These are phyloP conservation scores for Crithidia brevicula DNA, from an alignment of 208 protist species.

Conservation along the genomic window DNA sequence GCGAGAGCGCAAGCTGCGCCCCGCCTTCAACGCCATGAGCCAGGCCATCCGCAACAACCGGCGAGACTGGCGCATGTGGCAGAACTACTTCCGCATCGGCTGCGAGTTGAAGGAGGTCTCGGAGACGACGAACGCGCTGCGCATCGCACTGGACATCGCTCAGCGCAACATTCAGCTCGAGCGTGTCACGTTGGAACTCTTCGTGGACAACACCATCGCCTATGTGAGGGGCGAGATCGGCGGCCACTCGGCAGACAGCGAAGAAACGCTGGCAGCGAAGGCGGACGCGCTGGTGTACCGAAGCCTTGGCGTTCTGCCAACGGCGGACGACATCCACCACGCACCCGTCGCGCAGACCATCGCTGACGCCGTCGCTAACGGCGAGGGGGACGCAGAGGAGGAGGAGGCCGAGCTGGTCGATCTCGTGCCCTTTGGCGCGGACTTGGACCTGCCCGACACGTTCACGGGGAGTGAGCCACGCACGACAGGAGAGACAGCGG, in stretches of 20 bases:
- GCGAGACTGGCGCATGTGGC: conserved; percentile 92
- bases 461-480: not conserved
- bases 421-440: conserved; percentile 41
- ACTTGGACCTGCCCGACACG: conserved; percentile 25
- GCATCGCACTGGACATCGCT: conserved; percentile 78
- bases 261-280: conserved; percentile 17
- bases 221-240: conserved; percentile 80
- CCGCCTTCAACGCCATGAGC: conserved; percentile 91
- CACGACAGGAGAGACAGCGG: conserved; percentile 2
- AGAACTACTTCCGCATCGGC: conserved; percentile 92
- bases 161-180: conserved; percentile 76
- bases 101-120: conserved; percentile 86
- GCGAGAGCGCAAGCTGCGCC: conserved; percentile 72
- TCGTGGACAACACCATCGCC: conserved; percentile 78
- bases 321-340: conserved; percentile 41
- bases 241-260: conserved; percentile 46
- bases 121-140: conserved; percentile 83
- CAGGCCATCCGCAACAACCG: conserved; percentile 89
- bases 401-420: conserved; percentile 18
- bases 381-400: conserved; percentile 32
- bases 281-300: conserved; percentile 29
- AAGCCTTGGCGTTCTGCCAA: conserved; percentile 33
- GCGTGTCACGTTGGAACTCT: conserved; percentile 58
- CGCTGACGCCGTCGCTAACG: conserved; percentile 15
- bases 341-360: conserved; percentile 27